Percentiles rank a stretch among this genome's conserved stretches.
Evolutionary conservation across 2,329 filamentous ascomycete species (phyloP).

Genomic region (Clarireedia sp.): DNA sequence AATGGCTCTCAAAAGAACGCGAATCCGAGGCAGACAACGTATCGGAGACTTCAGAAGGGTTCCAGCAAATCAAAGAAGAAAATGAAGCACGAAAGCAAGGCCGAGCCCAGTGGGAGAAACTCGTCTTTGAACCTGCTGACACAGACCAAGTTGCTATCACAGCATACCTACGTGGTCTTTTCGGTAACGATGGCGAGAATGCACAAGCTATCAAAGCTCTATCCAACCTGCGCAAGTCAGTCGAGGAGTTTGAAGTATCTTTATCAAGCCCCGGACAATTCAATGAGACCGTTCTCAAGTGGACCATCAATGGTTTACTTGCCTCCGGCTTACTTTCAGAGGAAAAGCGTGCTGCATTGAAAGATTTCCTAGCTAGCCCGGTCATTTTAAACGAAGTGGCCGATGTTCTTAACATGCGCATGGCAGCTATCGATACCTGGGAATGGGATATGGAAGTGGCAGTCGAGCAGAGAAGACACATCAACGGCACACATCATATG

Average conservation of each 20-base stretch:
- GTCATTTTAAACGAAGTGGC: conserved; percentile 45
- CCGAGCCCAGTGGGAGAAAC: conserved; percentile 45
- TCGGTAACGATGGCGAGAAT: conserved; percentile 29
- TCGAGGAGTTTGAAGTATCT: conserved; percentile 32
- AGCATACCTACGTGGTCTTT: conserved; percentile 43
- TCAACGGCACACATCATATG: conserved; percentile 53
- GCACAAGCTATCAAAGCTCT: conserved; percentile 36
- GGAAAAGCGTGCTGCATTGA: conserved; percentile 42
- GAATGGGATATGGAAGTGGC: conserved; percentile 40
- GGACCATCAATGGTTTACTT: conserved; percentile 41
- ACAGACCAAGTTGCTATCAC: conserved; percentile 39
- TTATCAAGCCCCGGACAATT: conserved; percentile 31
- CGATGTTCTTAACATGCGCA: conserved; percentile 50
- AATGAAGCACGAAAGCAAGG: conserved; percentile 34
- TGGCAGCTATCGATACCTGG: conserved; percentile 44
- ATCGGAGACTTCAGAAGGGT: not conserved
- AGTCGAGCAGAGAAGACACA: conserved; percentile 43
- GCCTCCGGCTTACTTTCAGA: conserved; percentile 42
- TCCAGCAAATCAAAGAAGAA: conserved; percentile 33
- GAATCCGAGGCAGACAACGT: not conserved
- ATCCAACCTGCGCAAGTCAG: conserved; percentile 32
- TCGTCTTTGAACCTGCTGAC: conserved; percentile 43
- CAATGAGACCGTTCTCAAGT: conserved; percentile 33
- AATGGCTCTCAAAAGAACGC: conserved; percentile 39
- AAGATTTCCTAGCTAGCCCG: conserved; percentile 41